Evolutionary conservation across 148 eudicot genomes (phyloP), one percentile per base, ranked within the genome.

Genomic region (Linanthus parryae): DNA sequence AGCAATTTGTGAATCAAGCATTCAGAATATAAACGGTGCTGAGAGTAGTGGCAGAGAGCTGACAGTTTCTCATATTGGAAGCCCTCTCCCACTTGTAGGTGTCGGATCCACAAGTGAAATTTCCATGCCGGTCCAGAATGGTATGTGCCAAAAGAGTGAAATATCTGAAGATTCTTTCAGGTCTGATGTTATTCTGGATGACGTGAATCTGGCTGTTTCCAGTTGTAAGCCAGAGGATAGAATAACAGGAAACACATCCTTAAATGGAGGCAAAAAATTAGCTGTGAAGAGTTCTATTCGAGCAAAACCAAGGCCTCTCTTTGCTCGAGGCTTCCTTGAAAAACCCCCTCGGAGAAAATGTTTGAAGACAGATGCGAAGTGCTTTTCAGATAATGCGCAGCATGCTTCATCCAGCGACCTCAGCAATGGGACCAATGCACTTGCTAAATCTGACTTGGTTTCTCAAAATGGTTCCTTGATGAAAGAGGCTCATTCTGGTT

Each of bases 261-360:
- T 34, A 30, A 39, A 14, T 18, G 46, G 37, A 41, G 8, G 10
- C 2, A 36, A 54, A 44, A 37, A 26, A 20, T 57, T 44, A 16
- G 51, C 23, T 15, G 30, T 12, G 43, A 48, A 22, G 42, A 37
- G 23, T 19, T 37, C 13, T 34, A 45, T 54, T 22, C 54, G 48
- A 35, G 50, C 61, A 42, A 66, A 62, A 37, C 18, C 35, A 18
- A 66, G 66, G 61, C 76, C 76, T 61, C 39, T 66, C 14, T 51
- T 71, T 25, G 14, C 41, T 48, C 67, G 56, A 1, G 76, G 76
- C 45, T 71, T 71, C 61, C 71, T 71, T 11, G 63, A 49, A 26
- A 65, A 52, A 42, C 43, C 21, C 26, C 44, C 70, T 2, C 15
- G 55, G 21, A 28, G 39, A 15, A 39, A 57, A 24, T 6, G 47